Percentiles rank a stretch among this genome's conserved stretches.
Evolutionary conservation across 148 eudicot species (phyloP).

Genomic region (Mesembryanthemum crystallinum): DNA sequence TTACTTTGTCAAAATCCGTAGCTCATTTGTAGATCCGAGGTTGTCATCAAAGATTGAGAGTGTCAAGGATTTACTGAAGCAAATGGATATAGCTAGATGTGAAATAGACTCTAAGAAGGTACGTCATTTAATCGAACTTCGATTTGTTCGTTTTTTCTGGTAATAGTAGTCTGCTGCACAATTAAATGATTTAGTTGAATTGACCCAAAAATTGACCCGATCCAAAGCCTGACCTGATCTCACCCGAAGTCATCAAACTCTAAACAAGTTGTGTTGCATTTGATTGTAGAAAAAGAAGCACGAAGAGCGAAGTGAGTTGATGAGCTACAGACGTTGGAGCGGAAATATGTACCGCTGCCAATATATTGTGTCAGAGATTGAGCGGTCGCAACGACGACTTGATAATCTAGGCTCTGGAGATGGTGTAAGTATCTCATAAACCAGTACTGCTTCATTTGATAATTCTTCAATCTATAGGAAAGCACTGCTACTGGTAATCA

Average conservation of each 20-base stretch:
- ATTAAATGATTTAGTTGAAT: no score
- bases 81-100: neutral
- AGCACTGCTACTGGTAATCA: no score
- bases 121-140: neutral
- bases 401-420: neutral
- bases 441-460: no score
- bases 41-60: neutral
- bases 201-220: no score
- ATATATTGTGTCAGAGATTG: neutral
- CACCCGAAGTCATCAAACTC: no score
- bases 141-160: no score
- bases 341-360: neutral
- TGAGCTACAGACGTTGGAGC: neutral
- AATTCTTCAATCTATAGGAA: no score
- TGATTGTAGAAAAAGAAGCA: neutral
- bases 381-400: neutral
- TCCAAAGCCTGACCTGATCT: no score
- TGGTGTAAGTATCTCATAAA: neutral
- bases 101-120: neutral
- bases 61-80: neutral
- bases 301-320: neutral
- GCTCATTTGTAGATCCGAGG: neutral
- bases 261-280: no score
- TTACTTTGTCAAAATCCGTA: neutral
- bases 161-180: no score